Evolutionary conservation across 805 yeast species (phyloP).

Genomic region (Komagataella populi): DNA sequence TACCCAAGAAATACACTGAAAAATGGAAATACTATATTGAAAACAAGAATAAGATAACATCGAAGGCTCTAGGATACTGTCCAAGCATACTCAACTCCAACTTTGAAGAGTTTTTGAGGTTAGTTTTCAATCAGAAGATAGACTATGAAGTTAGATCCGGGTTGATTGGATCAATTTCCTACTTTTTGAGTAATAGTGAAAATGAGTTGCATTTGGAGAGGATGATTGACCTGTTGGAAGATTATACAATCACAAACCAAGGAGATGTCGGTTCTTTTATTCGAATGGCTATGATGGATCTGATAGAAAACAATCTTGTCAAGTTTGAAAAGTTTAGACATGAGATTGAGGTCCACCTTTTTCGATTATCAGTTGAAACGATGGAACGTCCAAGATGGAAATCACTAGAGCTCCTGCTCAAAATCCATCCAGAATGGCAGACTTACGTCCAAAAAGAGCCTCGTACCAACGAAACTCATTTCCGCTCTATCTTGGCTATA

Average conservation of each 20-base stretch:
- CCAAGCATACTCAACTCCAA: neutral
- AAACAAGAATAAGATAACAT: constrained; percentile 22
- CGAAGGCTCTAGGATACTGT: constrained; percentile 21
- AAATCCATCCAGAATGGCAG: constrained; percentile 11
- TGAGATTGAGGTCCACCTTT: constrained; percentile 20
- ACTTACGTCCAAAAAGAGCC: neutral
- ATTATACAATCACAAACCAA: constrained; percentile 64
- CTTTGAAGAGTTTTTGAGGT: neutral
- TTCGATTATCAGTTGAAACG: constrained; percentile 51
- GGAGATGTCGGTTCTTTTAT: constrained; percentile 90
- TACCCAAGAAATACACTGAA: constrained; percentile 8
- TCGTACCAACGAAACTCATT: neutral
- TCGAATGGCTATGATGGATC: constrained; percentile 33
- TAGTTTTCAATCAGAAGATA: constrained; percentile 11
- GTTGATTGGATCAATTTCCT: constrained; percentile 13
- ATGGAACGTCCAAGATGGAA: constrained; percentile 36
- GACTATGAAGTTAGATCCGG: constrained; percentile 15
- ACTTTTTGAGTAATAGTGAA: constrained; percentile 8
- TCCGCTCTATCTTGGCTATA: constrained; percentile 6
- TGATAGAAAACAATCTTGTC: constrained; percentile 19
- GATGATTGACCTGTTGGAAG: constrained; percentile 38
- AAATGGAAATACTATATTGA: constrained; percentile 24
- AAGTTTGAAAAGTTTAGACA: constrained; percentile 6
- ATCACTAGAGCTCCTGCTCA: constrained; percentile 25
- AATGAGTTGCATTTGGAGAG: constrained; percentile 2